Percentiles rank a stretch among this genome's conserved stretches.
Conservation (phyloP, 1,284 basidiomycete species). For the Phaffia rhodozyma region DNA sequence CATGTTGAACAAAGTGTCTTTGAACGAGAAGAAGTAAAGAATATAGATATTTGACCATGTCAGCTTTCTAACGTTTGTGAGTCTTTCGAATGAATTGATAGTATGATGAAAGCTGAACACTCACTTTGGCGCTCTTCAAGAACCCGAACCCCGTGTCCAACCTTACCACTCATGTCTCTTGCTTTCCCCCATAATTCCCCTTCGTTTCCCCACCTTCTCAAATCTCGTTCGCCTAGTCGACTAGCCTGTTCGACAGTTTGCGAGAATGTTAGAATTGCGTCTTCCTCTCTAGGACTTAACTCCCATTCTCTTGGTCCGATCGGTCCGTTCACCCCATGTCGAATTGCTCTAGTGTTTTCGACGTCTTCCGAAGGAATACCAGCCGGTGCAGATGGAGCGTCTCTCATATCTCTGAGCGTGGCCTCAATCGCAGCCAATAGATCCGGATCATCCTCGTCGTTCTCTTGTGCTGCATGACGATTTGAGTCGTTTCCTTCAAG, state of each 20-base stretch:
- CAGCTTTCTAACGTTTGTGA: background rate
- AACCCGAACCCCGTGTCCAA: constrained; percentile 72
- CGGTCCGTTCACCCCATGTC: no score
- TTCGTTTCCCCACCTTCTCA: constrained; percentile 67
- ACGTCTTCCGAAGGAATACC: constrained; percentile 44
- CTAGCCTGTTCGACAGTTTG: constrained; percentile 78
- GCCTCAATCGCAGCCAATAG: constrained; percentile 91
- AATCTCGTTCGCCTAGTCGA: constrained; percentile 60
- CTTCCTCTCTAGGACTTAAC: constrained; percentile 61
- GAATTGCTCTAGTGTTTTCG: constrained; percentile 18
- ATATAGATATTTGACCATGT: background rate
- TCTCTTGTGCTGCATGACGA: constrained; percentile 29
- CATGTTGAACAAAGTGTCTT: constrained; percentile 75
- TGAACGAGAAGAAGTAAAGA: constrained; percentile 30
- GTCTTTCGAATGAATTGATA: background rate
- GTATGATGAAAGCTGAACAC: constrained; percentile 30
- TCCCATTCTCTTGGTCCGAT: constrained; percentile 56
- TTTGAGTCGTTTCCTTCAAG: constrained; percentile 24
- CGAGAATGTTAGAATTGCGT: constrained; percentile 74
- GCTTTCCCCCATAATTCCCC: constrained; percentile 77
- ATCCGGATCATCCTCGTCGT: constrained; percentile 86
- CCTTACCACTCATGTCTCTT: constrained; percentile 62
- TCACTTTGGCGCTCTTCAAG: constrained; percentile 63
- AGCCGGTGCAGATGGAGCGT: constrained; percentile 62
- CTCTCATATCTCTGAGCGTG: constrained; percentile 71